phyloP scores from a whole-genome alignment of 306 rosid species.

The Biancaea sappan region DNA sequence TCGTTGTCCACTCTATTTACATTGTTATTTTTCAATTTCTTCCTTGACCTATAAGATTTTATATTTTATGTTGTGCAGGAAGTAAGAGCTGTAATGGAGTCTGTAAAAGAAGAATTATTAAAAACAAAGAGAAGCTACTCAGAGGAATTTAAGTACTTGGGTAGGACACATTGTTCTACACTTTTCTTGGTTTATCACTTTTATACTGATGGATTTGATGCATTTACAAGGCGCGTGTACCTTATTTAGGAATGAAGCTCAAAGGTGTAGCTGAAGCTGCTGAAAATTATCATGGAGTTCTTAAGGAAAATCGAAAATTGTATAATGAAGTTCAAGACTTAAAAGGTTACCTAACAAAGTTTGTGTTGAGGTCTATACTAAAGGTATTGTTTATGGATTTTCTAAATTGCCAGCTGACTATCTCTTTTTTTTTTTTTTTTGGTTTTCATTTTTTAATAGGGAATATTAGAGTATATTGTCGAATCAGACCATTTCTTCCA shows the following conservation, averaged over 20 bases:
- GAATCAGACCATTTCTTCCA: slow-evolving; percentile 74
- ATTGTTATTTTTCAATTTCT: slow-evolving; percentile 17
- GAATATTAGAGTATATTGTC: slow-evolving; percentile 73
- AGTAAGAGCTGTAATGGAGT: slow-evolving; percentile 60
- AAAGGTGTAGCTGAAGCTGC: slow-evolving; percentile 66
- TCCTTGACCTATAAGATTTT: slow-evolving; percentile 23
- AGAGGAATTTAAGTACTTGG: slow-evolving; percentile 74
- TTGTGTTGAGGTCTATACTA: neutral
- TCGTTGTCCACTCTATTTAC: slow-evolving; percentile 26
- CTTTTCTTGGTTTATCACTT: slow-evolving; percentile 8
- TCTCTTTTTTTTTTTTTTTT: neutral
- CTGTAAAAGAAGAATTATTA: slow-evolving; percentile 64
- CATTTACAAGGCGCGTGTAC: slow-evolving; percentile 25
- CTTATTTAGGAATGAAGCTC: slow-evolving; percentile 49
- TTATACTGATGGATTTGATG: neutral
- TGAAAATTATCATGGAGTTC: slow-evolving; percentile 60
- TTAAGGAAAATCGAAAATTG: slow-evolving; percentile 64
- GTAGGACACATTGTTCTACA: slow-evolving; percentile 45
- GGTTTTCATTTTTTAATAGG: slow-evolving; percentile 38
- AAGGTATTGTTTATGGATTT: neutral
- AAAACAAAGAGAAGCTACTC: slow-evolving; percentile 65
- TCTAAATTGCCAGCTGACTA: slow-evolving; percentile 2
- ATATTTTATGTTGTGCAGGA: slow-evolving; percentile 55
- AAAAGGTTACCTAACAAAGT: slow-evolving; percentile 47
- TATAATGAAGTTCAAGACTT: slow-evolving; percentile 76